Percentiles rank a stretch among this genome's conserved stretches.
Evolutionary conservation across 1,284 basidiomycete species (phyloP).

Genomic region (Ganoderma multipileum): DNA sequence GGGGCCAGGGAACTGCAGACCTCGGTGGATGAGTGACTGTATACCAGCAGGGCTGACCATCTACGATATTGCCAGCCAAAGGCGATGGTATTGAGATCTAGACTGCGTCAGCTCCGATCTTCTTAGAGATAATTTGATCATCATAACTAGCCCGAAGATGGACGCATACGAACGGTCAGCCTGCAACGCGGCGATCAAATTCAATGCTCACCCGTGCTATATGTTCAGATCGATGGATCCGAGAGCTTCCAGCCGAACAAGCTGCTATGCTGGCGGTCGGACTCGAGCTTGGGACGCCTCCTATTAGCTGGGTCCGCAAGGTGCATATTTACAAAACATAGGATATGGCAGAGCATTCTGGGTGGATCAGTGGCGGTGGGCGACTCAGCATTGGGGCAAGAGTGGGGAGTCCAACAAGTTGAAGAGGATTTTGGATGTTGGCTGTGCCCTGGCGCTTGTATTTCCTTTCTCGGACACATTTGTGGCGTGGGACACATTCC

Average conservation of each 20-base stretch:
- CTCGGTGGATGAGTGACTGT: no score
- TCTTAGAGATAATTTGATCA: not conserved
- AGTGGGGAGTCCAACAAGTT: no score
- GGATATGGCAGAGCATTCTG: no score
- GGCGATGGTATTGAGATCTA: not conserved
- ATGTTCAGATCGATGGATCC: not conserved
- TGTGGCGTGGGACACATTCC: not conserved
- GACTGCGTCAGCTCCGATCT: not conserved
- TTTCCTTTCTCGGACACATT: not conserved
- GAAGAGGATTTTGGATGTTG: no score
- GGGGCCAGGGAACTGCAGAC: no score
- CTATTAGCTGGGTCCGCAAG: not conserved
- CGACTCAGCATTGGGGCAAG: no score
- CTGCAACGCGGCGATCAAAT: not conserved
- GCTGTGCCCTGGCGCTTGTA: not conserved
- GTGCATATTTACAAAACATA: not conserved
- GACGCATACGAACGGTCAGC: not conserved
- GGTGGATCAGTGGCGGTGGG: no score
- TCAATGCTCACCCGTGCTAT: not conserved
- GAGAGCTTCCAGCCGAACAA: not conserved
- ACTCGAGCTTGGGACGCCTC: no score
- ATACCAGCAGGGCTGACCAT: slow-evolving; percentile 8
- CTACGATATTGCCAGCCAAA: not conserved
- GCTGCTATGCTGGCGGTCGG: no score
- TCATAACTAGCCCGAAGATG: not conserved